A percentile compares a stretch with the other conserved stretches of the same genome.
Evolutionary conservation across 352 stramenopile species (phyloP).

Genomic region (Phytophthora sp.): DNA sequence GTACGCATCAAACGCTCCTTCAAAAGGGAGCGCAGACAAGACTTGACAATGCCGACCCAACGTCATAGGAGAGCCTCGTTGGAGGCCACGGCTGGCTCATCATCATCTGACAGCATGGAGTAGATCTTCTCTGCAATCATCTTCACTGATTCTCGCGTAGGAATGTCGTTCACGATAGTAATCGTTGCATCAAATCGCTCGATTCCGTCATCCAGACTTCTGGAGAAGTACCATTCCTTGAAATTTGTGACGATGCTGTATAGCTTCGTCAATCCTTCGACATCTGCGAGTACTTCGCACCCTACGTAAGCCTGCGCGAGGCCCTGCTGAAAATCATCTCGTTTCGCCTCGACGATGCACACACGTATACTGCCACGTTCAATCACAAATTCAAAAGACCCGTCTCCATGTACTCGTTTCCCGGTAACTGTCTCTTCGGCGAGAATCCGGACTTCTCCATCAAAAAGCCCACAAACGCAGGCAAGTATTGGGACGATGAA

Average conservation of each 20-base stretch:
- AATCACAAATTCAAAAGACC: conserved; percentile 42
- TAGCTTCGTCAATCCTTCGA: conserved; percentile 21
- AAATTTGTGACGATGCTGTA: conserved; percentile 37
- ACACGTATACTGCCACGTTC: conserved; percentile 36
- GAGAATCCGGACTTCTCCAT: conserved; percentile 26
- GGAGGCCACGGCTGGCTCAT: conserved; percentile 6
- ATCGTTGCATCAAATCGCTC: conserved; percentile 11
- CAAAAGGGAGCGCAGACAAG: no score
- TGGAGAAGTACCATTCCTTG: conserved; percentile 25
- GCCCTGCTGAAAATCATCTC: conserved; percentile 36
- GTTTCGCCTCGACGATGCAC: conserved; percentile 36
- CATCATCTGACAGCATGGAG: conserved; percentile 4
- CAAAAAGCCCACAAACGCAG: conserved; percentile 17
- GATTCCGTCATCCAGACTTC: conserved; percentile 17
- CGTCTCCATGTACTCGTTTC: conserved; percentile 31
- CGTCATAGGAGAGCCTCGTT: conserved; percentile 16
- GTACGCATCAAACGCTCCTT: no score
- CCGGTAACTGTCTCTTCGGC: conserved; percentile 25
- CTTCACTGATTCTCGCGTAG: conserved; percentile 13
- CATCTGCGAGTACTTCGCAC: conserved; percentile 36
- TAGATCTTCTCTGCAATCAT: conserved; percentile 26
- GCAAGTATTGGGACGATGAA: conserved; percentile 19
- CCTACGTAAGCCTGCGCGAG: conserved; percentile 32
- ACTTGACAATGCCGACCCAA: no score
- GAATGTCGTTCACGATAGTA: conserved; percentile 4